Evolutionary conservation across 2,329 filamentous ascomycete genomes (phyloP).

Genomic region (Blastomyces gilchristii): DNA sequence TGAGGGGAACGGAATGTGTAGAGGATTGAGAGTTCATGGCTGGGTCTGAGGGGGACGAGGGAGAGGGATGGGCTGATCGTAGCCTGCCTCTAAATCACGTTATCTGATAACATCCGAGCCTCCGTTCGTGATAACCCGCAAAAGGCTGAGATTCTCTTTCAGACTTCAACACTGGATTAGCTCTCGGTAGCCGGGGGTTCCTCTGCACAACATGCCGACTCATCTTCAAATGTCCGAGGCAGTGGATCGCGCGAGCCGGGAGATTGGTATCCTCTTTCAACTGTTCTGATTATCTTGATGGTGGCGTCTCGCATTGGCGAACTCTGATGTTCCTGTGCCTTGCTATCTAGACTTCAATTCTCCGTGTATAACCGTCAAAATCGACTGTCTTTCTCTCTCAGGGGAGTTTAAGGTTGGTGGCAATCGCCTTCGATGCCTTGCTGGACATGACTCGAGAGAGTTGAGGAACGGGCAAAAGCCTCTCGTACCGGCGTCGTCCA

Average conservation of each 20-base stretch:
- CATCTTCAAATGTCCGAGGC: too few species aligned
- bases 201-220: too few species aligned
- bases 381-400: background rate
- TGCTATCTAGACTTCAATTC: background rate
- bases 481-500: background rate
- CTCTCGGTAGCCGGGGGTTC: too few species aligned
- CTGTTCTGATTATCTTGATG: background rate
- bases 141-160: background rate
- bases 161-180: background rate
- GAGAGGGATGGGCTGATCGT: background rate
- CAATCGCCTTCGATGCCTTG: background rate
- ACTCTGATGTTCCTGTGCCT: background rate
- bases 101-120: background rate
- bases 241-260: too few species aligned
- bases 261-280: too few species aligned
- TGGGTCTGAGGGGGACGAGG: background rate
- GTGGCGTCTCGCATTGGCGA: background rate
- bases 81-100: background rate
- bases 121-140: background rate
- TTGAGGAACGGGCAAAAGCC: background rate
- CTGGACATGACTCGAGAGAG: background rate
- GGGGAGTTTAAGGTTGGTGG: background rate
- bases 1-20: background rate
- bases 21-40: background rate
- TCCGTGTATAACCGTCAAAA: background rate